Evolutionary conservation across 345 rosid genomes (phyloP).

Genomic region (Eucalyptus tenuipes): DNA sequence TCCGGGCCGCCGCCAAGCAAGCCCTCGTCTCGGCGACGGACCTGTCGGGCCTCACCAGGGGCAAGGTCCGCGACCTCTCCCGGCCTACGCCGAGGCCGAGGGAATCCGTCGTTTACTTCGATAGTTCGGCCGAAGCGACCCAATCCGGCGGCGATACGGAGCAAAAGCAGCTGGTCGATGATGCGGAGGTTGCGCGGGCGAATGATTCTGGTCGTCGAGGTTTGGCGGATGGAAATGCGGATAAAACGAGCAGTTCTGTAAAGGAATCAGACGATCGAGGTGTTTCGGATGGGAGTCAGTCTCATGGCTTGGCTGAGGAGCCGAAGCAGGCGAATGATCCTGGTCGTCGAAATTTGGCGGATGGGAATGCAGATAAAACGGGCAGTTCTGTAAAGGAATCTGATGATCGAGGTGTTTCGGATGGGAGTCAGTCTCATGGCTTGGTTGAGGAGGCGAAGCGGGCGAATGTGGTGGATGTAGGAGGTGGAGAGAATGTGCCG

Average conservation of each 20-base stretch:
- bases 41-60: slow-evolving; percentile 67
- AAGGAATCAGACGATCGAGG: not conserved
- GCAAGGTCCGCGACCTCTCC: slow-evolving; percentile 44
- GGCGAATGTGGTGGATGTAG: slow-evolving; percentile 1
- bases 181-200: not conserved
- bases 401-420: not conserved
- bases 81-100: slow-evolving; percentile 30
- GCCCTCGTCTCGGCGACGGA: slow-evolving; percentile 70
- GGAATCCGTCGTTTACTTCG: slow-evolving; percentile 57
- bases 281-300: not conserved
- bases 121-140: not conserved
- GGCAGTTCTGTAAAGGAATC: not conserved
- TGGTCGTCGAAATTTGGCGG: not conserved
- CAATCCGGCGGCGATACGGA: not conserved
- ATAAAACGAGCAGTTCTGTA: not conserved
- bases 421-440: slow-evolving; percentile 4
- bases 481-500: slow-evolving; percentile 1
- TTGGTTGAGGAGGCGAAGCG: not conserved
- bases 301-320: slow-evolving; percentile 1
- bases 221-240: not conserved
- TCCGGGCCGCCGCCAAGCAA: slow-evolving; percentile 44
- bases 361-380: not conserved
- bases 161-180: not conserved
- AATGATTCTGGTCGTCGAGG: not conserved
- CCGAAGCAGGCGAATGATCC: not conserved